A percentile compares a stretch with the other conserved stretches of the same genome.
Conservation (phyloP, 2,329 filamentous ascomycete genomes). For the Cephalotrichum gorgonifer region DNA sequence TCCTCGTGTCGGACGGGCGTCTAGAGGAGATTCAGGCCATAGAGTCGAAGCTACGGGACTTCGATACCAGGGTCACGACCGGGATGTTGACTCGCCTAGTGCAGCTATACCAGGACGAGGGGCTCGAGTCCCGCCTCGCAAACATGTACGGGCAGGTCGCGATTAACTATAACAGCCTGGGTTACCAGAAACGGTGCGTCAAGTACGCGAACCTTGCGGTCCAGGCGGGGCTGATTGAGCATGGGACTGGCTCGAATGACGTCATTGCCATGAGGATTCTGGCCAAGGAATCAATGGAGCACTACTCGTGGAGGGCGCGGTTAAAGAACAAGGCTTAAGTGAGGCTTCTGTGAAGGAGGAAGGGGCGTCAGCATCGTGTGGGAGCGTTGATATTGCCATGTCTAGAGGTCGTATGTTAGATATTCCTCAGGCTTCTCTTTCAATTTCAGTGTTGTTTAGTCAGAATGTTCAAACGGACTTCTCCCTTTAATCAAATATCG, state of each 20-base stretch:
- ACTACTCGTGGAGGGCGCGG: constrained; percentile 5
- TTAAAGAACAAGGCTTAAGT: neutral
- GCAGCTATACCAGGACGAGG: constrained; percentile 28
- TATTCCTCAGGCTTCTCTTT: too few relatives aligned
- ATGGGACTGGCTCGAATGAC: constrained; percentile 6
- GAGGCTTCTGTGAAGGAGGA: neutral
- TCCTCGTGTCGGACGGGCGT: constrained; percentile 24
- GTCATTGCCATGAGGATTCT: constrained; percentile 7
- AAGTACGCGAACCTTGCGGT: constrained; percentile 26
- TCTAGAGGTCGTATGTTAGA: neutral
- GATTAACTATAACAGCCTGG: constrained; percentile 25
- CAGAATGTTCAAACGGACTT: too few relatives aligned
- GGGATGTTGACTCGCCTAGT: constrained; percentile 27
- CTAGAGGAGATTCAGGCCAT: constrained; percentile 22
- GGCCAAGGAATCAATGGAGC: neutral
- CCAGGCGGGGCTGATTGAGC: constrained; percentile 19
- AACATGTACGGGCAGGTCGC: constrained; percentile 27
- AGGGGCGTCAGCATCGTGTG: neutral
- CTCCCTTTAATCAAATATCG: too few relatives aligned
- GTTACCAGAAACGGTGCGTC: constrained; percentile 26
- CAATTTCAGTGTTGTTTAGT: too few relatives aligned
- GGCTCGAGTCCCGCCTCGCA: constrained; percentile 20
- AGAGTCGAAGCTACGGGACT: constrained; percentile 6
- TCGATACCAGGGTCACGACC: constrained; percentile 7
- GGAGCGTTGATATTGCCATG: neutral